A percentile compares a stretch with the other conserved stretches of the same genome.
Conservation (phyloP, 2,329 filamentous ascomycete species). For the Fusarium virguliforme region DNA sequence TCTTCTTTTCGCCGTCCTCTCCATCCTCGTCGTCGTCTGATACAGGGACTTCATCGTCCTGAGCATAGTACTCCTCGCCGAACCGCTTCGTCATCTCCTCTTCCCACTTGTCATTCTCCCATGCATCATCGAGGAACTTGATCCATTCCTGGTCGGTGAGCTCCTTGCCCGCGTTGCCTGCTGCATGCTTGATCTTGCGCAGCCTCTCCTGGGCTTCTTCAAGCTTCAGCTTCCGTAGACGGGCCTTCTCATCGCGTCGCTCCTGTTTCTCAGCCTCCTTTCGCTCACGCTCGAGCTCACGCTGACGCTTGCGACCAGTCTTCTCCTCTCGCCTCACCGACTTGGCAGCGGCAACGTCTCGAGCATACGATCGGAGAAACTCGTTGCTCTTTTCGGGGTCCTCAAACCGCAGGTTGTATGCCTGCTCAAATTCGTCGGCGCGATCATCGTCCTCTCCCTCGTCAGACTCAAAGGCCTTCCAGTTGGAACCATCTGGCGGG, state of each 20-base stretch:
- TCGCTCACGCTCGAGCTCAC: constrained; percentile 83
- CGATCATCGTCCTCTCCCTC: constrained; percentile 84
- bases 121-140: constrained; percentile 87
- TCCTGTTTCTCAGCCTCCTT: constrained; percentile 85
- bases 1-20: constrained; percentile 70
- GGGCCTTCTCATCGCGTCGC: constrained; percentile 84
- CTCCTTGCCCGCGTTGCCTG: constrained; percentile 79
- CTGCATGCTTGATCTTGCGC: constrained; percentile 89
- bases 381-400: constrained; percentile 92
- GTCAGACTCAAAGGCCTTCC: constrained; percentile 92
- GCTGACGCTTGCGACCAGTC: constrained; percentile 81
- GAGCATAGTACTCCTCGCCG: constrained; percentile 90
- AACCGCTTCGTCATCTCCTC: constrained; percentile 90
- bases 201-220: constrained; percentile 93
- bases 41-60: constrained; percentile 77
- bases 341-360: constrained; percentile 85
- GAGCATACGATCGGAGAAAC: constrained; percentile 87
- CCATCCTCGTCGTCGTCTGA: constrained; percentile 77
- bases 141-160: constrained; percentile 85
- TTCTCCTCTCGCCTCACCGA: constrained; percentile 89
- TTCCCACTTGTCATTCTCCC: constrained; percentile 93
- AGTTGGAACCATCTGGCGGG: constrained; percentile 75
- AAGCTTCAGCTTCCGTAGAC: constrained; percentile 88
- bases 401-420: constrained; percentile 97
- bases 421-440: constrained; percentile 90